These are phyloP conservation scores for Solanum bulbocastanum DNA, from an alignment of 257 asterid genomes.

Conservation along the genomic window DNA sequence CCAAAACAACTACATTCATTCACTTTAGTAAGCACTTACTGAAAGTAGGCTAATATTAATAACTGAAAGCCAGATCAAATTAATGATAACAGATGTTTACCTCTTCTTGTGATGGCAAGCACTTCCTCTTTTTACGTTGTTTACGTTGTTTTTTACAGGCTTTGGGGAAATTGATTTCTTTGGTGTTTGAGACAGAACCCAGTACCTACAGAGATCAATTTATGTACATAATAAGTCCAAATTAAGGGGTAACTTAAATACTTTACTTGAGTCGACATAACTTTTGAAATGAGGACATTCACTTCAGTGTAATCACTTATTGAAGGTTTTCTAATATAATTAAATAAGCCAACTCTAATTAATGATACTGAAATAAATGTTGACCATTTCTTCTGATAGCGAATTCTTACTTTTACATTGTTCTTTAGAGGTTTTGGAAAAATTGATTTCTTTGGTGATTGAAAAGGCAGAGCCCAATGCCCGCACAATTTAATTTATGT, in stretches of 20 bases:
- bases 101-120: neutral
- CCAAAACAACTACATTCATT: neutral
- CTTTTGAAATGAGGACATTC: neutral
- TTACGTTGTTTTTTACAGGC: neutral
- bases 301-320: neutral
- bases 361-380: neutral
- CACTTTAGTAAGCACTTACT: neutral
- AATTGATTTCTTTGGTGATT: neutral
- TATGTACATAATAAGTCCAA: neutral
- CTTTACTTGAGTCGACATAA: neutral
- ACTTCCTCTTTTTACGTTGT: neutral
- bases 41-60: neutral
- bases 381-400: neutral
- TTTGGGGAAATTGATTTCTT: neutral
- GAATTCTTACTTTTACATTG: neutral
- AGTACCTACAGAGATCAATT: neutral
- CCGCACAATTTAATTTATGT: neutral
- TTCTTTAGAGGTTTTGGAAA: neutral
- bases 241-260: neutral
- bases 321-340: neutral
- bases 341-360: neutral
- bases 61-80: neutral
- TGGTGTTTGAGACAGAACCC: slow-evolving; percentile 1
- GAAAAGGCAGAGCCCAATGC: neutral
- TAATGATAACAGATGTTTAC: neutral